Percentiles rank a stretch among this genome's conserved stretches.
Evolutionary conservation across 306 rosid genomes (phyloP).

Genomic region (Glycyrrhiza uralensis): DNA sequence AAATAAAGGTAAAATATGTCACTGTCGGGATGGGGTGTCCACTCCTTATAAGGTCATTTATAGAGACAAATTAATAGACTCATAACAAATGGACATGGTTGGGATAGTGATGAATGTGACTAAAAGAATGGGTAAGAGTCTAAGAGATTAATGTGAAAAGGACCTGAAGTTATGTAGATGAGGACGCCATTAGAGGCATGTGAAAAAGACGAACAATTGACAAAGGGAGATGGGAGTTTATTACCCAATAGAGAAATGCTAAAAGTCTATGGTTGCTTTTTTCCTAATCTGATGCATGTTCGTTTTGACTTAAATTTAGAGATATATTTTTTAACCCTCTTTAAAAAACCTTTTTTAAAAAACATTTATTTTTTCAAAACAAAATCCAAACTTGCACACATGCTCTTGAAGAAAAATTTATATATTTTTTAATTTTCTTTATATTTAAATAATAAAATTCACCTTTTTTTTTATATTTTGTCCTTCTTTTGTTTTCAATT

Average conservation of each 20-base stretch:
- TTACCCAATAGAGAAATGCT: background rate
- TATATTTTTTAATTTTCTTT: no score
- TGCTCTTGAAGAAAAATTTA: background rate
- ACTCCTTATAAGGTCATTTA: constrained; percentile 21
- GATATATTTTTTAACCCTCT: no score
- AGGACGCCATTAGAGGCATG: background rate
- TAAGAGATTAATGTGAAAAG: constrained; percentile 16
- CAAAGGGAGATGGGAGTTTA: background rate
- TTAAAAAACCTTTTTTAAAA: no score
- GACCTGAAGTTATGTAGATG: background rate
- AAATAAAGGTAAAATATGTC: constrained; percentile 18
- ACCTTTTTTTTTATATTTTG: no score
- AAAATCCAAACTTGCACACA: no score
- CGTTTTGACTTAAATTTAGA: background rate
- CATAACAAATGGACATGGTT: background rate
- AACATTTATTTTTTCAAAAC: background rate
- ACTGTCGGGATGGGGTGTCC: constrained; percentile 12
- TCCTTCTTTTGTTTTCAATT: no score
- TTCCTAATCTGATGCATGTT: no score
- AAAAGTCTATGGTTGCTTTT: background rate
- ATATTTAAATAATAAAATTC: no score
- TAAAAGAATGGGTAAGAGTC: constrained; percentile 5
- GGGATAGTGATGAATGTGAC: constrained; percentile 15
- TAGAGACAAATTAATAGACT: constrained; percentile 11
- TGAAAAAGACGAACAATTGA: background rate